A percentile compares a stretch with the other conserved stretches of the same genome.
These are phyloP conservation scores for Saccharomyces pastorianus DNA, from an alignment of 1,139 yeast genomes.

Conservation along the genomic window DNA sequence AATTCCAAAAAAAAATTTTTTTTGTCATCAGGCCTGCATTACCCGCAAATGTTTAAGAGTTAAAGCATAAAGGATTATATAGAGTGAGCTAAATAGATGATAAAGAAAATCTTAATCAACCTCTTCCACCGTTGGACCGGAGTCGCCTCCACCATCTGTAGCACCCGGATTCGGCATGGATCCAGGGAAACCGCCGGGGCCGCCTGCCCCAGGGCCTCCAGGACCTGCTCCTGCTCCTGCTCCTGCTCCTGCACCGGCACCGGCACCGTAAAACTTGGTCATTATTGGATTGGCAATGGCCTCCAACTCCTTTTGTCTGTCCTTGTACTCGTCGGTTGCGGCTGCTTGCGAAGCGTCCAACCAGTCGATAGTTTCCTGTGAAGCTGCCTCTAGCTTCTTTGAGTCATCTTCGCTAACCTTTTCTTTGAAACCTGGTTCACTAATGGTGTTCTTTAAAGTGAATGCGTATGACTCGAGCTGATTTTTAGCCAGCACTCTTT, in stretches of 20 bases:
- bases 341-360: conserved; percentile 80
- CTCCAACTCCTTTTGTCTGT: conserved; percentile 58
- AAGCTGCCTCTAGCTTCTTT: conserved; percentile 71
- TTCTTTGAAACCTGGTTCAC: conserved; percentile 54
- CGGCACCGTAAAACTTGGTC: conserved; percentile 52
- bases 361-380: conserved; percentile 76
- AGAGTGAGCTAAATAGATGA: not conserved
- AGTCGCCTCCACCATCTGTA: conserved; percentile 38
- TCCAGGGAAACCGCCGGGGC: conserved; percentile 14
- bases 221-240: too few species aligned
- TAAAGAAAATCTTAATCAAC: conserved; percentile 40
- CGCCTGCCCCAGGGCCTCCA: conserved; percentile 33
- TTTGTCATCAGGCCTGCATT: not conserved
- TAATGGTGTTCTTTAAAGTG: conserved; percentile 62
- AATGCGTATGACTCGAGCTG: conserved; percentile 79
- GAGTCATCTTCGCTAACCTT: conserved; percentile 80
- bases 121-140: conserved; percentile 66
- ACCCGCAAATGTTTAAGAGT: not conserved
- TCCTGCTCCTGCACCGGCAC: conserved; percentile 39
- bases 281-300: conserved; percentile 56
- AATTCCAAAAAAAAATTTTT: not conserved
- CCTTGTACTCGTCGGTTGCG: conserved; percentile 70
- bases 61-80: not conserved
- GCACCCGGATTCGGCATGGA: conserved; percentile 20
- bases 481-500: conserved; percentile 71